Evolutionary conservation across 2,329 filamentous ascomycete species (phyloP).

Genomic region (Ophiostoma sp.): DNA sequence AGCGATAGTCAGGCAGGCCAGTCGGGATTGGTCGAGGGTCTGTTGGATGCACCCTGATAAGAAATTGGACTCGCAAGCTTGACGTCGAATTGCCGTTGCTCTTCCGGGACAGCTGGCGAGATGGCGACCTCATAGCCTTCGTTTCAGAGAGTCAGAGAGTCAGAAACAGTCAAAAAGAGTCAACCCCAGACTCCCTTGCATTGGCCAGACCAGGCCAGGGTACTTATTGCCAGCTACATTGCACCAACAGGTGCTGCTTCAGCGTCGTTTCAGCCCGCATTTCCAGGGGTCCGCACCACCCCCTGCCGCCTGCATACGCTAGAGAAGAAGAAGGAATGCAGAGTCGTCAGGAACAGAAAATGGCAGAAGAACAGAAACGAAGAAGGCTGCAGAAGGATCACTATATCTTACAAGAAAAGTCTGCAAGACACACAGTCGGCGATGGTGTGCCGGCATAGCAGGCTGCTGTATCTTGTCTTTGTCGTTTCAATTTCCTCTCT

Average conservation of each 20-base stretch:
- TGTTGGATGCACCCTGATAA: background rate
- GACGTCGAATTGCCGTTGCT: background rate
- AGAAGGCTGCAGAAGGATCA: background rate
- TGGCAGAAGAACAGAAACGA: background rate
- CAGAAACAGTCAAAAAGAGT: background rate
- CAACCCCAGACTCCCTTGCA: constrained; percentile 1
- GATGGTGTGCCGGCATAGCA: constrained; percentile 2
- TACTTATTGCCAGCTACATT: background rate
- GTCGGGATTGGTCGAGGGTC: background rate
- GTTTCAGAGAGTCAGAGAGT: background rate
- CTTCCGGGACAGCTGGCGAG: background rate
- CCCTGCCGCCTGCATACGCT: background rate
- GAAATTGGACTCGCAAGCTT: background rate
- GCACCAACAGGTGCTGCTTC: constrained; percentile 6
- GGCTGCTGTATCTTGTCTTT: background rate
- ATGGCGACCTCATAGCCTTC: background rate
- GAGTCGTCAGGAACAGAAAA: background rate
- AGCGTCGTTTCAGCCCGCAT: constrained; percentile 12
- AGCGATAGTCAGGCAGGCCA: background rate
- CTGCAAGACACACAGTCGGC: constrained; percentile 7
- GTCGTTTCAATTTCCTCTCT: too few species aligned
- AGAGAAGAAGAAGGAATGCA: background rate
- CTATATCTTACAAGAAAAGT: background rate
- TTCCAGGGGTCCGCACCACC: background rate
- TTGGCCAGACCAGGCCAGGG: constrained; percentile 2